Percentiles rank a stretch among this genome's conserved stretches.
Evolutionary conservation across 768 basidiomycete genomes (phyloP).

Genomic region (Agaricus blazei): DNA sequence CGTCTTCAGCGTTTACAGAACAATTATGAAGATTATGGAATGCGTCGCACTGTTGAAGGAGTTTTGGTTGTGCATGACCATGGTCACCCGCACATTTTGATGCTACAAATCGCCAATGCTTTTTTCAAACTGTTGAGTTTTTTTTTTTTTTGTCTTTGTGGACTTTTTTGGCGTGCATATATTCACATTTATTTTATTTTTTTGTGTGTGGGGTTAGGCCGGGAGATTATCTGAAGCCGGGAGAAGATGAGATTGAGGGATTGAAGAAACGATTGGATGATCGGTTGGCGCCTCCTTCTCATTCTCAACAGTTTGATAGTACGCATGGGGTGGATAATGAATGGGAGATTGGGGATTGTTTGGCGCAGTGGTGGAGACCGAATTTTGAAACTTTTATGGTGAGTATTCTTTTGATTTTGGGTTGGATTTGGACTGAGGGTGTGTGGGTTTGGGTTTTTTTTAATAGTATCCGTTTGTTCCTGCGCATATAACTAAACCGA

Average conservation of each 20-base stretch:
- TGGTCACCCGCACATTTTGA: constrained; percentile 94
- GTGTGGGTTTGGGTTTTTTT: not conserved
- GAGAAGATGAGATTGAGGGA: constrained; percentile 89
- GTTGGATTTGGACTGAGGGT: not conserved
- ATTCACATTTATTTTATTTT: not conserved
- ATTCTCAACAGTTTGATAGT: constrained; percentile 67
- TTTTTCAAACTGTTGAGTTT: constrained; percentile 88
- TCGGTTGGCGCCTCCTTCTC: constrained; percentile 75
- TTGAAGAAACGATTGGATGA: constrained; percentile 87
- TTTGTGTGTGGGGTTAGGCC: constrained; percentile 46
- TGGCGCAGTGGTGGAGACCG: constrained; percentile 98
- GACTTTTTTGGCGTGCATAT: not conserved
- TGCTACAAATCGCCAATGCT: constrained; percentile 97
- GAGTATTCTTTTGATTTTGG: constrained; percentile 23
- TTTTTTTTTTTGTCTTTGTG: not conserved
- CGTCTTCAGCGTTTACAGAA: constrained; percentile 91
- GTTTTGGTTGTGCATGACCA: constrained; percentile 92
- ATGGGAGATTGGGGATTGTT: constrained; percentile 94
- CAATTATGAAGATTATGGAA: constrained; percentile 96
- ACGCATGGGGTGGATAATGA: constrained; percentile 78
- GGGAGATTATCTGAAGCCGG: constrained; percentile 97
- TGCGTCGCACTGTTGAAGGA: constrained; percentile 92
- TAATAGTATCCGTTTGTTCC: constrained; percentile 87
- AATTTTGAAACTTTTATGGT: constrained; percentile 99
- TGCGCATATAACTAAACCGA: constrained; percentile 95